Evolutionary conservation across 768 basidiomycete genomes (phyloP), one percentile per base, ranked within the genome.

Genomic region (Tricholoma matsutake): DNA sequence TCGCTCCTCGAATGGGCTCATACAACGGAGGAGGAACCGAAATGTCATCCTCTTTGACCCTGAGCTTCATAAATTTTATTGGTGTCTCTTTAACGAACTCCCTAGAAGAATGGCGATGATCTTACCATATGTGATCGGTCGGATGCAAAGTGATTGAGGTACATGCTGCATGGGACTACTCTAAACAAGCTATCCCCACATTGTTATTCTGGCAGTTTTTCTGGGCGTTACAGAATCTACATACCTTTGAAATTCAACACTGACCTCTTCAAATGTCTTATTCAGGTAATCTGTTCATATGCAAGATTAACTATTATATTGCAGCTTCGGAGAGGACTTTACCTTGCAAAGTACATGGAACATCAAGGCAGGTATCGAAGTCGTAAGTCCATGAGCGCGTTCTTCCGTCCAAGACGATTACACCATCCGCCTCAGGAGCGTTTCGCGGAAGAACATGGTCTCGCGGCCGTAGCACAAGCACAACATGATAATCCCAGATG

Each of bases 401-500:
- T 6, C n/a, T 43, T 16, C 18, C 35, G 25, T 53, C 34, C 18
- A 54, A 22, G 2, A 14, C n/a, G 5, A 52, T 20, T 10, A 25
- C 37, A 22, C 4, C 10, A 32, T 41, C 22, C 4, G 13, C 3
- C 10, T 7, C 47, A 10, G 13, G 56, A 9, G 9, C 16, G n/a
- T 20, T 20, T 32, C n/a, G 49, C 22, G 61, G 29, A 52, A 35
- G 31, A 67, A 53, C 31, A 53, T 53, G 51, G 18, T 32, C n/a
- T 52, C 63, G 76, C 60, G 76, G 72, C 43, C 77, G 78, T 31
- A 90, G 73, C 51, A 83, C 69, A 11, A 88, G 78, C 43, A 91
- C 72, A 64, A 87, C 88, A 67, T 91, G 89, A 71, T 91, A 91
- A 69, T 91, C 89, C 88, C 88, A 91, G 43, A 90, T 71, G 18